Conservation (phyloP, 1,284 basidiomycete species). For the Boletus smithii region DNA sequence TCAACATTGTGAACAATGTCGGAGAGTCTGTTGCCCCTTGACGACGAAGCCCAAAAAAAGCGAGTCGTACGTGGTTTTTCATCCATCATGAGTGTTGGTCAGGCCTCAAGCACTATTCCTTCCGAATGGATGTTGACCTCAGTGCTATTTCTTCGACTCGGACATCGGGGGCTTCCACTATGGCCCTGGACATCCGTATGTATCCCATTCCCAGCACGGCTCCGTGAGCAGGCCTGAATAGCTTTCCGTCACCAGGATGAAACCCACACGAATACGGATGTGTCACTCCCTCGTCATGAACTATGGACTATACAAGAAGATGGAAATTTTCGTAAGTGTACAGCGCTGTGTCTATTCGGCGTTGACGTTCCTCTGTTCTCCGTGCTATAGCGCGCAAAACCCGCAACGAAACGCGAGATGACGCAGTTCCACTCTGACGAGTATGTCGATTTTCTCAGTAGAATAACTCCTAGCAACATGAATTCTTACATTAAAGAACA, state of each 20-base stretch:
- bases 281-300: constrained; percentile 99
- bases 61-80: constrained; percentile 66
- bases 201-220: constrained; percentile 5
- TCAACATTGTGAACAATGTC: constrained; percentile 35
- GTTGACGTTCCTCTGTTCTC: background rate
- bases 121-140: constrained; percentile 5
- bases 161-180: constrained; percentile 99
- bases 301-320: constrained; percentile 95
- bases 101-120: constrained; percentile 4
- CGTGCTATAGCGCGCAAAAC: constrained; percentile 83
- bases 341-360: background rate
- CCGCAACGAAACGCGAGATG: constrained; percentile 98
- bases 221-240: background rate
- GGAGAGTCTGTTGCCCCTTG: constrained; percentile 60
- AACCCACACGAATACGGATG: constrained; percentile 97
- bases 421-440: constrained; percentile 94
- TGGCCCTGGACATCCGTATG: constrained; percentile 88
- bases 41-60: constrained; percentile 76
- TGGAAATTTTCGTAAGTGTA: constrained; percentile 89
- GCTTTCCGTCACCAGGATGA: constrained; percentile 62
- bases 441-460: constrained; percentile 86
- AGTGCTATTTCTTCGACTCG: constrained; percentile 98
- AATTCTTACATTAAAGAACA: constrained; percentile 90
- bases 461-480: constrained; percentile 85
- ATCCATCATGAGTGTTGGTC: background rate